Percentiles rank a stretch among this genome's conserved stretches.
These are phyloP conservation scores for Fraxinus floribunda DNA, from an alignment of 305 asterid species.

Conservation along the genomic window DNA sequence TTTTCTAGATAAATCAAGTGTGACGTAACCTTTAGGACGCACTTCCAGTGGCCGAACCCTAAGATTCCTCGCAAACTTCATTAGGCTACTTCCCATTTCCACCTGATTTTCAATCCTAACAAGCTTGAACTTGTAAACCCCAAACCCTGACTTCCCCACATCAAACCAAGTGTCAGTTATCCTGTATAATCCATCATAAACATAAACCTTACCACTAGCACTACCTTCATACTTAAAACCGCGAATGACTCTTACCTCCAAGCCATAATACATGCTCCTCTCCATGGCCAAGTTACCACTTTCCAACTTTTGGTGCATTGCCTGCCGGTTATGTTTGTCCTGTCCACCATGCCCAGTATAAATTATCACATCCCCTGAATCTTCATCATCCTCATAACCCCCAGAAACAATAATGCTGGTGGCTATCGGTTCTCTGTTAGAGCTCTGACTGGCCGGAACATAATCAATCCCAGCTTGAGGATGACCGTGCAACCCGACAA, in stretches of 20 bases:
- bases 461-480: constrained; percentile 91
- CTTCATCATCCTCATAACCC: constrained; percentile 91
- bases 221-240: constrained; percentile 76
- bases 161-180: constrained; percentile 77
- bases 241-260: constrained; percentile 89
- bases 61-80: constrained; percentile 61
- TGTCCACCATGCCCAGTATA: constrained; percentile 98
- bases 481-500: constrained; percentile 88
- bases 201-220: constrained; percentile 74
- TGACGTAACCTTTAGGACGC: constrained; percentile 63
- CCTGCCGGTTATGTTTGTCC: constrained; percentile 60
- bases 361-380: constrained; percentile 68
- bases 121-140: constrained; percentile 78
- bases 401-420: constrained; percentile 90
- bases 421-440: constrained; percentile 88
- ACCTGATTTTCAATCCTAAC: constrained; percentile 68
- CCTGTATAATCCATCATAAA: constrained; percentile 82
- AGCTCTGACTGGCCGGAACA: constrained; percentile 63
- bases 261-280: constrained; percentile 80
- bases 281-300: constrained; percentile 85
- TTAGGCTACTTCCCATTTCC: constrained; percentile 70
- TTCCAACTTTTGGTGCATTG: constrained; percentile 73
- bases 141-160: constrained; percentile 82
- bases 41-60: constrained; percentile 49
- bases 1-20: constrained; percentile 64